phyloP scores from a whole-genome alignment of 345 rosid species.

The Arabis hirsuta region DNA sequence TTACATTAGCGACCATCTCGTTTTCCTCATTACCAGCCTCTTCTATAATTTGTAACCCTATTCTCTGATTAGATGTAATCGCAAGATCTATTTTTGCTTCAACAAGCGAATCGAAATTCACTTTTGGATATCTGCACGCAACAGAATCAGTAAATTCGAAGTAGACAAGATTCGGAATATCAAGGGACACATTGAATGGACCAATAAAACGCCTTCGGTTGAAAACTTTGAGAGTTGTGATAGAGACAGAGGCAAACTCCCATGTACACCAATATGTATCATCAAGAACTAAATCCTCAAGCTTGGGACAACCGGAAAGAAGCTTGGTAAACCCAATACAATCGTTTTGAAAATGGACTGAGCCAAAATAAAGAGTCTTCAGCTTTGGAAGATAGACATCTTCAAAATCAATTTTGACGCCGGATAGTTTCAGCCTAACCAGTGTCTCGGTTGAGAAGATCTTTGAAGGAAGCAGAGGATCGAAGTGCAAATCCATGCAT shows the following conservation, averaged over 20 bases:
- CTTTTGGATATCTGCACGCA: slow-evolving; percentile 24
- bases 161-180: slow-evolving; percentile 27
- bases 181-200: neutral
- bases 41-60: too few relatives aligned
- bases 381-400: slow-evolving; percentile 28
- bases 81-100: slow-evolving; percentile 26
- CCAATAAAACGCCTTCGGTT: neutral
- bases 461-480: neutral
- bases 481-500: neutral
- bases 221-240: slow-evolving; percentile 13
- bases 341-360: neutral
- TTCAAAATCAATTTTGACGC: neutral
- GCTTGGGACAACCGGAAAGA: slow-evolving; percentile 9
- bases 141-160: slow-evolving; percentile 13
- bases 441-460: slow-evolving; percentile 20
- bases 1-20: neutral
- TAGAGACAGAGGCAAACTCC: slow-evolving; percentile 8
- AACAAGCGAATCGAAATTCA: slow-evolving; percentile 22
- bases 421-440: neutral
- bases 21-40: neutral
- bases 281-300: slow-evolving; percentile 21
- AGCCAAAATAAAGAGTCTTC: neutral
- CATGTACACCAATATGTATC: neutral
- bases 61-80: neutral
- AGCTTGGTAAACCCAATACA: slow-evolving; percentile 13